Conservation (phyloP, 768 basidiomycete species). For the Paxillus rubicundulus region DNA sequence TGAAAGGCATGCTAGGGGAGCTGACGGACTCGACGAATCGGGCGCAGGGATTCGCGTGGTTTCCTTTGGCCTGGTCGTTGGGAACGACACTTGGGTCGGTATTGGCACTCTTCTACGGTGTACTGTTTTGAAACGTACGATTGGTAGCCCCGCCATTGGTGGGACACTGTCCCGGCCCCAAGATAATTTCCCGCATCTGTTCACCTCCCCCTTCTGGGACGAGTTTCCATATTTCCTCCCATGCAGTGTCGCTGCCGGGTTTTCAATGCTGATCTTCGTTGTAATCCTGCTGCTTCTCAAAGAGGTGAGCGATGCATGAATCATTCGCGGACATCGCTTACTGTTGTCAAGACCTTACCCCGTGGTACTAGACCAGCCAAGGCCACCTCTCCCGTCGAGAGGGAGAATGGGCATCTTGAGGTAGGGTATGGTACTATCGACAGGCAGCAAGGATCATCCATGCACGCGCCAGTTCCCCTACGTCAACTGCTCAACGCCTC, state of each 20-base stretch:
- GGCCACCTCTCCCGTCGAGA: slow-evolving; percentile 3
- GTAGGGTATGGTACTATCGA: slow-evolving; percentile 14
- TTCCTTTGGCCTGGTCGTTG: slow-evolving; percentile 29
- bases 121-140: not conserved
- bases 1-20: slow-evolving; percentile 69
- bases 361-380: slow-evolving; percentile 11
- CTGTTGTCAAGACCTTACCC: slow-evolving; percentile 18
- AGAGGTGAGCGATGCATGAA: slow-evolving; percentile 18
- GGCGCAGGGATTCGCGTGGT: slow-evolving; percentile 25
- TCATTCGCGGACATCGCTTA: slow-evolving; percentile 2
- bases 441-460: slow-evolving; percentile 6
- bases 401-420: slow-evolving; percentile 7
- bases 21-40: slow-evolving; percentile 48
- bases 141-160: too few relatives aligned
- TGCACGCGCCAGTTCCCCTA: slow-evolving; percentile 23
- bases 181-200: slow-evolving; percentile 45
- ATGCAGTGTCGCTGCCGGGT: slow-evolving; percentile 30
- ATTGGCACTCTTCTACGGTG: not conserved
- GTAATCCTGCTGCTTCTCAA: slow-evolving; percentile 11
- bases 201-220: slow-evolving; percentile 44
- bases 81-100: slow-evolving; percentile 35
- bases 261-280: slow-evolving; percentile 5
- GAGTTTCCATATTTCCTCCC: slow-evolving; percentile 46
- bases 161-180: slow-evolving; percentile 30
- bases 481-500: slow-evolving; percentile 28